Conservation (phyloP, 768 basidiomycete species). For the Rhizopogon vesiculosus region DNA sequence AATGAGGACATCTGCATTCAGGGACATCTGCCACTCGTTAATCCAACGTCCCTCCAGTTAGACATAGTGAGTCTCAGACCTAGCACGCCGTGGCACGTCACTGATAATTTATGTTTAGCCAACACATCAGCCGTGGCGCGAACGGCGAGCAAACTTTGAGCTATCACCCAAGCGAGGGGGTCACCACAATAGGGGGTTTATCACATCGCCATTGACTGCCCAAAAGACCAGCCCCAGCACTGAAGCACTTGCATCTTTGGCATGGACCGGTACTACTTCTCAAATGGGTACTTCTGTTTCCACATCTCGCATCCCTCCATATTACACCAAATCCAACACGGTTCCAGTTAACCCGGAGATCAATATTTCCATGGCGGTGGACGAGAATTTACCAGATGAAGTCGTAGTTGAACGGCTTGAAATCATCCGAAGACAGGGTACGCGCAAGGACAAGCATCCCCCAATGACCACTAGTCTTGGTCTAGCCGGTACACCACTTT, state of each 20-base stretch:
- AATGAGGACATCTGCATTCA: neutral
- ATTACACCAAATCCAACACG: neutral
- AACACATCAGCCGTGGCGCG: slow-evolving; percentile 24
- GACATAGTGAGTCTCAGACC: slow-evolving; percentile 18
- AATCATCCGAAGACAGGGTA: slow-evolving; percentile 29
- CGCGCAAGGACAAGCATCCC: neutral
- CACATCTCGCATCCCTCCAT: neutral
- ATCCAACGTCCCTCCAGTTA: slow-evolving; percentile 21
- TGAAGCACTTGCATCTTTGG: slow-evolving; percentile 27
- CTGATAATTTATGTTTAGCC: slow-evolving; percentile 17
- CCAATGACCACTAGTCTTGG: neutral
- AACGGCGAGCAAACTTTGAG: slow-evolving; percentile 17
- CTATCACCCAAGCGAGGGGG: neutral
- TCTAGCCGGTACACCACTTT: neutral
- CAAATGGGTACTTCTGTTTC: neutral
- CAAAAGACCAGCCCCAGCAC: slow-evolving; percentile 14
- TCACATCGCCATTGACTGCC: neutral
- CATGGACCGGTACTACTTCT: slow-evolving; percentile 22
- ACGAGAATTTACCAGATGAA: slow-evolving; percentile 46
- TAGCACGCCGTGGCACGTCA: neutral
- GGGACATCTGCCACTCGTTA: slow-evolving; percentile 16
- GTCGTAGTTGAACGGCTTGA: slow-evolving; percentile 45
- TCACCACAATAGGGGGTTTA: neutral
- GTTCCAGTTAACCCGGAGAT: slow-evolving; percentile 31
- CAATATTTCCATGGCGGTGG: slow-evolving; percentile 42